Base-by-base conservation (phyloP, 2,329 filamentous ascomycete genomes). In the Shiraia bambusicola region DNA sequence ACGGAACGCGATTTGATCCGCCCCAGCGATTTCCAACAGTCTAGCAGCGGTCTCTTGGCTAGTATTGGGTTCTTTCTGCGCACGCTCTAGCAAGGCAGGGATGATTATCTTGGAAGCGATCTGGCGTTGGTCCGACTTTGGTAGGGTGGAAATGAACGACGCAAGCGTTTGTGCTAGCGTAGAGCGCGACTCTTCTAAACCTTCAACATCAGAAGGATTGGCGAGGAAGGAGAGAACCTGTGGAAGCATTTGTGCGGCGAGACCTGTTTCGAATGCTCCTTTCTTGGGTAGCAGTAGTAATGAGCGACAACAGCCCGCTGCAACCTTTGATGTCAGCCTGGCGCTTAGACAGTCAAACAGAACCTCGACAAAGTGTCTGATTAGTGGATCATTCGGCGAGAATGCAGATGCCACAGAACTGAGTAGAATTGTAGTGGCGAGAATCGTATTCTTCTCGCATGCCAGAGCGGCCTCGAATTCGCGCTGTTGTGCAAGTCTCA, bases 361-460 rank as follows among this genome's bases (percentile, higher is more conserved):
- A 71, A 95, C 89, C 52, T 87, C 80, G 3, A 95, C 75, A 56
- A 91, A 91, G 40, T 82, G 81, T 16, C 77, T 73, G 32, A 95
- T 79, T 1, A 94, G 76, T 7, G 85, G 81, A 55, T 97, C 91
- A 29, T 80, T 81, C 1, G 87, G 80, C 1, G 83, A 80, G 40
- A 97, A 79, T 30, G 84, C 78, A 52, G 87, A 87, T 45, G 82
- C 79, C 6, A 88, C 87, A 28, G 85, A 85, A 7, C 89, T 95
- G 46, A 98, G 83, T 7, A 98, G 78, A 45, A 98, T 87, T 0
- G 93, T 95, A 33, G 86, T 85, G 1, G 90, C 88, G 34, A 98
- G 76, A 4, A 98, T 80, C 4, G 86, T 87, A 61, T 97, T 98
- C 74, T 94, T 96, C 60, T 96, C 92, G 65, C 90, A 95, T 1